Percentiles rank a stretch among this genome's conserved stretches.
Evolutionary conservation across 2,329 filamentous ascomycete genomes (phyloP).

Genomic region (Colletotrichum gigasporum): DNA sequence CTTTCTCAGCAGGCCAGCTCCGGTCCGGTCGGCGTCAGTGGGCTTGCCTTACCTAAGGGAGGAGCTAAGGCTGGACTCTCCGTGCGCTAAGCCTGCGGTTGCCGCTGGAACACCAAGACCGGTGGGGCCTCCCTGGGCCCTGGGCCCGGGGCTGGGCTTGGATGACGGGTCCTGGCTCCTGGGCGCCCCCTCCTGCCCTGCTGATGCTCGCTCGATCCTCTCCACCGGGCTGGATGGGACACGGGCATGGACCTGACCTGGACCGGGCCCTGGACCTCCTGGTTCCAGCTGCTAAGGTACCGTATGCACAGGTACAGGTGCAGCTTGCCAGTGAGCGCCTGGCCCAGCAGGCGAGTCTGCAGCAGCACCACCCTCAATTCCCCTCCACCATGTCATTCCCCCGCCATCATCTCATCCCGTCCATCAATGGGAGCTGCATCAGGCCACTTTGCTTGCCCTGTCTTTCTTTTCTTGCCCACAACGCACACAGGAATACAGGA

Average conservation of each 20-base stretch:
- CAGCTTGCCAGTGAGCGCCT: no score
- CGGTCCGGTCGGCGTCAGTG: constrained; percentile 4
- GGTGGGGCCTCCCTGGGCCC: not conserved
- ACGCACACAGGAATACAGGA: not conserved
- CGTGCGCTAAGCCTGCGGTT: constrained; percentile 5
- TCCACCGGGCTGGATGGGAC: constrained; percentile 7
- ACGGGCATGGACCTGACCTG: no score
- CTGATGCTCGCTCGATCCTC: not conserved
- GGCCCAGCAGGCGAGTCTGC: not conserved
- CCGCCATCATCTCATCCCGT: constrained; percentile 28
- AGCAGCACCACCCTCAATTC: not conserved
- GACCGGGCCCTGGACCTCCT: constrained; percentile 5
- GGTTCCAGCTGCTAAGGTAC: no score
- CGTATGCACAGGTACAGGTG: not conserved
- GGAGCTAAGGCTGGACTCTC: constrained; percentile 20
- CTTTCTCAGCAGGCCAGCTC: not conserved
- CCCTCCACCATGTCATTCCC: constrained; percentile 18
- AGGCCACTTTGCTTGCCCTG: constrained; percentile 25
- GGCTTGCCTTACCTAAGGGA: constrained; percentile 19
- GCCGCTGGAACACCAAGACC: not conserved
- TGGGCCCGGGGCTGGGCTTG: not conserved
- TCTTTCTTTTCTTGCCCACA: constrained; percentile 15
- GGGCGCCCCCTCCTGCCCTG: not conserved
- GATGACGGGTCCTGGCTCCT: not conserved
- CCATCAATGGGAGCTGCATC: constrained; percentile 27